Conservation (phyloP, 441 rosid genomes). For the Kokia cookei region DNA sequence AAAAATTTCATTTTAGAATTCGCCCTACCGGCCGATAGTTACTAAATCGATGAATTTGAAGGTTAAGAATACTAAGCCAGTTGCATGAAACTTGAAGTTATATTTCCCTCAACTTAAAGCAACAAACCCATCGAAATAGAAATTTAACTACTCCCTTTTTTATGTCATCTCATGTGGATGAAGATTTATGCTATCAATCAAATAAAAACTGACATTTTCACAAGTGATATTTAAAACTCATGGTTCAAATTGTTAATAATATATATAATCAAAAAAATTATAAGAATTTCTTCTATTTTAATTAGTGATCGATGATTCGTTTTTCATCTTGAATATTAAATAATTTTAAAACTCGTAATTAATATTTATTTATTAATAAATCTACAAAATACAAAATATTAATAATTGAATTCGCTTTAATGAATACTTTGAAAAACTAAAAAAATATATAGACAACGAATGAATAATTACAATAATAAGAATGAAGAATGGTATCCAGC, state of each 20-base stretch:
- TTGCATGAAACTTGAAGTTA: background rate
- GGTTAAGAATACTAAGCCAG: background rate
- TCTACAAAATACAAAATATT: accelerated
- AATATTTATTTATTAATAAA: accelerated
- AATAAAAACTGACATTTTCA: no score
- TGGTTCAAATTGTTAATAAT: no score
- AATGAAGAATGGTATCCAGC: background rate
- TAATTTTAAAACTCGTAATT: accelerated
- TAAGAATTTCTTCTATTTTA: no score
- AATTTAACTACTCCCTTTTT: background rate
- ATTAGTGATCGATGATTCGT: no score
- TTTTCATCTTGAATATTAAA: accelerated
- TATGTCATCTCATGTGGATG: background rate
- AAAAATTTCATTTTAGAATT: no score
- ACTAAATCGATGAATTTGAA: background rate
- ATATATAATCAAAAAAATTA: no score
- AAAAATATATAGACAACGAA: no score
- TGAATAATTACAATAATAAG: no score
- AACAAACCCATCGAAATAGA: background rate
- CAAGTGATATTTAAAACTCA: no score
- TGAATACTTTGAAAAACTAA: no score
- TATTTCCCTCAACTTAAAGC: background rate
- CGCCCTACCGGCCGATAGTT: no score
- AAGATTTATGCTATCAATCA: background rate
- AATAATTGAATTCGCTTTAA: no score